These are phyloP conservation scores for Schizopora paradoxa DNA, from an alignment of 1,284 basidiomycete genomes.

Conservation along the genomic window DNA sequence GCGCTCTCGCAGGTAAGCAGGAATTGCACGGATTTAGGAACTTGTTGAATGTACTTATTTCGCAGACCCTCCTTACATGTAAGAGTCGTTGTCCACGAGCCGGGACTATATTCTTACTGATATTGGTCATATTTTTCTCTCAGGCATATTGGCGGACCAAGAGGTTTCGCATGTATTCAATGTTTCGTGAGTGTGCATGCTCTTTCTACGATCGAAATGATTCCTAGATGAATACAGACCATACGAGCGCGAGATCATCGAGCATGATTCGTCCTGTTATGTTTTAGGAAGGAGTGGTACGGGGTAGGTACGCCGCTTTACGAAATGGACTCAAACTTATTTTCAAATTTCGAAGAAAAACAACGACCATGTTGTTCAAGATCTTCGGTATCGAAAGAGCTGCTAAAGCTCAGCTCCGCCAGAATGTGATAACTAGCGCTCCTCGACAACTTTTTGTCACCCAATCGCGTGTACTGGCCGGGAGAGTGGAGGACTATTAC, in stretches of 20 bases:
- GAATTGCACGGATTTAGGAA: not conserved
- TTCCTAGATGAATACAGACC: slow-evolving; percentile 33
- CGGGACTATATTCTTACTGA: slow-evolving; percentile 11
- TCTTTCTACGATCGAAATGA: slow-evolving; percentile 10
- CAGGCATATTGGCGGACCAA: slow-evolving; percentile 42
- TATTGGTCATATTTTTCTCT: slow-evolving; percentile 26
- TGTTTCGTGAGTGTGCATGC: slow-evolving; percentile 41
- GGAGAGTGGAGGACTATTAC: slow-evolving; percentile 64
- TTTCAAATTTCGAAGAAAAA: slow-evolving; percentile 52
- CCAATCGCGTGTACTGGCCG: slow-evolving; percentile 57
- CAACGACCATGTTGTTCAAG: slow-evolving; percentile 70
- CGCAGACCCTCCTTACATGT: slow-evolving; percentile 51
- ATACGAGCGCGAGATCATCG: slow-evolving; percentile 56
- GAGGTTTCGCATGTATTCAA: slow-evolving; percentile 49
- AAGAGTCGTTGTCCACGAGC: too few species aligned
- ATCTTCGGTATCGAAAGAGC: slow-evolving; percentile 60
- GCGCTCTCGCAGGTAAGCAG: slow-evolving; percentile 44
- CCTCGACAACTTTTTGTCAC: slow-evolving; percentile 71
- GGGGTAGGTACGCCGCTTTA: slow-evolving; percentile 39
- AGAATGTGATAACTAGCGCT: slow-evolving; percentile 27
- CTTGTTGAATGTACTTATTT: not conserved
- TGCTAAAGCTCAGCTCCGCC: slow-evolving; percentile 36
- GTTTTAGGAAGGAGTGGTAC: slow-evolving; percentile 71
- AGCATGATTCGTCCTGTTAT: slow-evolving; percentile 56
- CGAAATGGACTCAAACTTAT: not conserved